Evolutionary conservation across 2,329 filamentous ascomycete species (phyloP).

Genomic region (Metarhizium sp.): DNA sequence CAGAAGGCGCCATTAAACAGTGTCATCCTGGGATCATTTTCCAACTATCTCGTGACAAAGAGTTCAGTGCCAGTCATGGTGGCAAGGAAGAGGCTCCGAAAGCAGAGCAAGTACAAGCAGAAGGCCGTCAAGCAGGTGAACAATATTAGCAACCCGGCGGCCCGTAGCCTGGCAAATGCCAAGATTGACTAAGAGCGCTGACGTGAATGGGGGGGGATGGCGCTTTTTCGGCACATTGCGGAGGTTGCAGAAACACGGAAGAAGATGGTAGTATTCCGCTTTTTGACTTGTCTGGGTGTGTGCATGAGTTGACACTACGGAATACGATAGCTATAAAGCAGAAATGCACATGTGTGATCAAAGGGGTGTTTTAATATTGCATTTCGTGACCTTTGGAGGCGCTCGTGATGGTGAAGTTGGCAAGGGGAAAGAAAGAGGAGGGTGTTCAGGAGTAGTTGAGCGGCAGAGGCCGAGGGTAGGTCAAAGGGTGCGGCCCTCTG

Average conservation of each 20-base stretch:
- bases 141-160: slow-evolving; percentile 63
- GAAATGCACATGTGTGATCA: not conserved
- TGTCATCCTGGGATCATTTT: slow-evolving; percentile 91
- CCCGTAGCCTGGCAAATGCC: slow-evolving; percentile 58
- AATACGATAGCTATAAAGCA: not conserved
- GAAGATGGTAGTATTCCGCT: not conserved
- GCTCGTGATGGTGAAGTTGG: not conserved
- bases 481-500: too few relatives aligned
- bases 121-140: slow-evolving; percentile 64
- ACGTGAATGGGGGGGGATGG: not conserved
- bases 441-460: too few relatives aligned
- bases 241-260: not conserved
- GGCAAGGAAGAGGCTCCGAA: slow-evolving; percentile 78
- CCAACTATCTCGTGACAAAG: slow-evolving; percentile 94
- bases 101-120: slow-evolving; percentile 74
- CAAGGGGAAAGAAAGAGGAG: too few relatives aligned
- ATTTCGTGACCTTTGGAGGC: not conserved
- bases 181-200: slow-evolving; percentile 57
- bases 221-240: too few relatives aligned
- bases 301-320: not conserved
- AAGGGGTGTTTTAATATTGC: not conserved
- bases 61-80: slow-evolving; percentile 98
- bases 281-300: not conserved
- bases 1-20: slow-evolving; percentile 33
- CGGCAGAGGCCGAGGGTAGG: too few relatives aligned